These are phyloP conservation scores for Eragrostis nindensis DNA, from an alignment of 176 grass and related monocot genomes.

Conservation along the genomic window DNA sequence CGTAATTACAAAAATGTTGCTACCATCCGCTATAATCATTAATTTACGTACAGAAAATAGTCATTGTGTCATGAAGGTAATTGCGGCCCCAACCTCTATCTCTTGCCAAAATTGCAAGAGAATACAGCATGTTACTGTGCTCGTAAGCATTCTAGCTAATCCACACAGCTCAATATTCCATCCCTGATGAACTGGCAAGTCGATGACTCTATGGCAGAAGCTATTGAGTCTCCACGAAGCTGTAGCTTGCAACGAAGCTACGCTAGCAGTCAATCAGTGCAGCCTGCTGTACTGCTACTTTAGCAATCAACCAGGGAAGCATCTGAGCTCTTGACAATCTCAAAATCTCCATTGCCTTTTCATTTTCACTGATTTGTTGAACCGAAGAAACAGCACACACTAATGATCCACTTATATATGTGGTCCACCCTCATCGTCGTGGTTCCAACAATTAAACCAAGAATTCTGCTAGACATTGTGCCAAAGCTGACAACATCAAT, in stretches of 20 bases:
- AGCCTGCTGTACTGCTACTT: background rate
- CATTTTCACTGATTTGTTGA: background rate
- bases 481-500: constrained; percentile 8
- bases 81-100: background rate
- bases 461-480: background rate
- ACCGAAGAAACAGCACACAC: background rate
- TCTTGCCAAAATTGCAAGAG: background rate
- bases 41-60: background rate
- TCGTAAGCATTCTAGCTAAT: constrained; percentile 7
- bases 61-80: background rate
- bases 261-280: background rate
- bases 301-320: background rate
- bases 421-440: background rate
- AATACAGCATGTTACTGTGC: background rate
- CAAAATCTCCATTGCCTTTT: background rate
- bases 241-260: constrained; percentile 22
- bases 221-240: background rate
- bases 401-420: background rate
- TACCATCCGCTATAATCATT: background rate
- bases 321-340: background rate
- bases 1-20: background rate
- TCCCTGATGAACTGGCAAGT: constrained; percentile 16
- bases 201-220: constrained; percentile 19
- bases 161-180: constrained; percentile 16
- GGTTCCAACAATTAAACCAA: constrained; percentile 17